Conservation (phyloP, 345 rosid species). For the Mercurialis annua region DNA sequence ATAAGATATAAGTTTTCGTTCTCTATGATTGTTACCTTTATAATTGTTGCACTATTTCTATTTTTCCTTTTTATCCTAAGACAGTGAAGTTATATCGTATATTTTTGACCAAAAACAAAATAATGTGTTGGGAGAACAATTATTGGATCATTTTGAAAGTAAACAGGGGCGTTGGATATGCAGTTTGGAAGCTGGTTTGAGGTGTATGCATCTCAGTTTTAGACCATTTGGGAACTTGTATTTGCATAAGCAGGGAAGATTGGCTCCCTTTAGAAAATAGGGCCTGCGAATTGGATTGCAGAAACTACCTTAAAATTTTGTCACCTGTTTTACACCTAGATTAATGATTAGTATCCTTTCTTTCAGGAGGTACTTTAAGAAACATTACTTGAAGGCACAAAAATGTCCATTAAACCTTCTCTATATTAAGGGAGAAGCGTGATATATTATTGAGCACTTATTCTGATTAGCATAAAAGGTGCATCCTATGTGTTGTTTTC, state of each 20-base stretch:
- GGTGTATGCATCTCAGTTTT: too few species aligned
- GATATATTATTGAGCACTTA: background rate
- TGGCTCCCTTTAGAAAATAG: too few species aligned
- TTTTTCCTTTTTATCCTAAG: background rate
- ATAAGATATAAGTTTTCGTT: background rate
- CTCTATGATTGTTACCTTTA: background rate
- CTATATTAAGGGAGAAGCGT: background rate
- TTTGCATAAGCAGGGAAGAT: background rate
- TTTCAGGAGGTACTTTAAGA: background rate
- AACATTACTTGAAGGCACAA: background rate
- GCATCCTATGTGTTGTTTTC: background rate
- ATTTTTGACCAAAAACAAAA: background rate
- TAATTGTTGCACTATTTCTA: background rate
- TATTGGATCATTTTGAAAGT: background rate
- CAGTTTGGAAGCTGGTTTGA: too few species aligned
- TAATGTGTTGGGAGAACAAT: background rate
- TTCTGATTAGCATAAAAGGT: background rate
- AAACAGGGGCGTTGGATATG: too few species aligned
- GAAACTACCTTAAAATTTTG: background rate
- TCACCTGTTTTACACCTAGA: background rate
- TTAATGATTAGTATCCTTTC: background rate
- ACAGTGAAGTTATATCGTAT: background rate
- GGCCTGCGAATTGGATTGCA: background rate
- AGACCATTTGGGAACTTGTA: too few species aligned
- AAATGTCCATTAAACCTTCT: background rate